Evolutionary conservation across 495 filamentous ascomycete genomes (phyloP), one percentile per base, ranked within the genome.

Genomic region (Xeromyces bisporus): DNA sequence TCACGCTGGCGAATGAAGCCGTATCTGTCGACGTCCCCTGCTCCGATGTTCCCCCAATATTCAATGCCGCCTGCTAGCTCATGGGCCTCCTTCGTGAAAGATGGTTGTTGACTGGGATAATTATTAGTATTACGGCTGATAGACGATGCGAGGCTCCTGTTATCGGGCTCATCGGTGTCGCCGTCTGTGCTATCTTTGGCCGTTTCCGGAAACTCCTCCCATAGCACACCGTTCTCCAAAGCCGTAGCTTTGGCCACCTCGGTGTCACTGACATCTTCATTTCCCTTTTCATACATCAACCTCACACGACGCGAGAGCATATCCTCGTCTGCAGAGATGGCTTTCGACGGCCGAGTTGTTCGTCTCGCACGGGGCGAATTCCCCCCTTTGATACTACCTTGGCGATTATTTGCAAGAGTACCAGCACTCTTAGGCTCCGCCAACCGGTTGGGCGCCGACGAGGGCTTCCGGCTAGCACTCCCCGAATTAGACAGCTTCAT

Each of bases 41-140:
- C 78, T n/a, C 76, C 64, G 7, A 99, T 57, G 51, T 93, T 77
- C 42, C 87, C 77, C 91, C 89, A 99, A 44, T 93, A 86, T 46
- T 99, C 89, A 24, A 91, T 72, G 0, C 87, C 87, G 10, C 85
- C 86, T 9, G 84, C 82, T 9, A 75, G 53, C 51, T 77, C 75
- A 26, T 58, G 53, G 9, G 66, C 55, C 37, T 75, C 64, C 54
- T 35, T 63, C 58, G 38, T 66, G 46, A 12, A 38, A 29, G 35
- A 38, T n/a, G n/a, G n/a, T n/a, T n/a, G n/a, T n/a, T n/a, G n/a
- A n/a, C n/a, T n/a, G n/a, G n/a, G n/a, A n/a, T n/a, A n/a, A n/a
- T n/a, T n/a, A 44, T 15, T 16, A 18, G 9, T 15, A 3, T 46
- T 38, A 6, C 31, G 23, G 1, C 31, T 26, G 7, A 28, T 7